Evolutionary conservation across 2,329 filamentous ascomycete species (phyloP).

Genomic region (Acrocalymma vagum): DNA sequence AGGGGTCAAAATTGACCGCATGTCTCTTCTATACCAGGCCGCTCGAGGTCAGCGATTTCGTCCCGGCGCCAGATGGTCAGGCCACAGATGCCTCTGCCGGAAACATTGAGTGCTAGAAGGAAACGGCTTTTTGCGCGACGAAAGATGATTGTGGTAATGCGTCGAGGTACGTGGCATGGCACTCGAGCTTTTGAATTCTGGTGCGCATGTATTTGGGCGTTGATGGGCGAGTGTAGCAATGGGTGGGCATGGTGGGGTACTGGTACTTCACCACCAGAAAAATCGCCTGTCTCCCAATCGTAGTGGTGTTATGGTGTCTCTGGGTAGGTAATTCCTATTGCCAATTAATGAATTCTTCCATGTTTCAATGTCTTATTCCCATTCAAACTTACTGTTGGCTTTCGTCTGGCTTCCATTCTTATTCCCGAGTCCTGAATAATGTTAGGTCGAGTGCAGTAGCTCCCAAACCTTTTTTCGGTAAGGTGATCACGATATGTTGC

Average conservation of each 20-base stretch:
- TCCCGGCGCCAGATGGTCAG: slow-evolving; percentile 34
- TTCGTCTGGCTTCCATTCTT: no score
- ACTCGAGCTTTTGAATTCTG: neutral
- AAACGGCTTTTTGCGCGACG: neutral
- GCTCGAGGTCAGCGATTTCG: slow-evolving; percentile 38
- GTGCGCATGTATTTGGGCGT: slow-evolving; percentile 13
- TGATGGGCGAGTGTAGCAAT: slow-evolving; percentile 17
- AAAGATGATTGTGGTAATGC: neutral
- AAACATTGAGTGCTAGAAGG: slow-evolving; percentile 40
- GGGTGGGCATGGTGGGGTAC: slow-evolving; percentile 11
- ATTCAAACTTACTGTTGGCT: no score
- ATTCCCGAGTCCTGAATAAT: no score
- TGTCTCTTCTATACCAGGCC: slow-evolving; percentile 47
- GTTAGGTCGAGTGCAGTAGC: no score
- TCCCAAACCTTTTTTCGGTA: no score
- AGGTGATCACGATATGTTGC: no score
- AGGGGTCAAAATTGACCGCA: slow-evolving; percentile 39
- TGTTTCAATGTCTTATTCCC: no score
- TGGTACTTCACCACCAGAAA: no score
- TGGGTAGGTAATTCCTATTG: no score
- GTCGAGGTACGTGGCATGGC: neutral
- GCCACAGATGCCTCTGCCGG: slow-evolving; percentile 41
- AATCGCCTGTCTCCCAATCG: no score
- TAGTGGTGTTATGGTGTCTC: no score
- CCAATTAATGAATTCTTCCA: no score